These are phyloP conservation scores for Sarocladium oryzae DNA, from an alignment of 2,329 filamentous ascomycete genomes.

Conservation along the genomic window DNA sequence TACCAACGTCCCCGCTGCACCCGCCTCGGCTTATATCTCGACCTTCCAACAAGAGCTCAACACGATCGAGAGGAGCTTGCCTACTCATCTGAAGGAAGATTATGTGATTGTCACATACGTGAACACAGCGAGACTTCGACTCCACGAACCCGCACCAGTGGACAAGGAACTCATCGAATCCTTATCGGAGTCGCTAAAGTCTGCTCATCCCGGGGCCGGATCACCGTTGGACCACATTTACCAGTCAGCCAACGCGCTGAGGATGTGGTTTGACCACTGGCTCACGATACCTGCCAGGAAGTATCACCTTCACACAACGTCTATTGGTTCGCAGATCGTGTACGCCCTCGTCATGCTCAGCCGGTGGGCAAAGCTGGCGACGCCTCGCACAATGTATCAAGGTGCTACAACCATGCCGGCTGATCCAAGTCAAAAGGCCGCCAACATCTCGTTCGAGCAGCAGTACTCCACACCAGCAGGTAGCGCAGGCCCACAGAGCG, in stretches of 20 bases:
- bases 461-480: not conserved
- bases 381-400: slow-evolving; percentile 25
- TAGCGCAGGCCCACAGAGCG: not conserved
- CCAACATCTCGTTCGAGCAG: not conserved
- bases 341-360: slow-evolving; percentile 45
- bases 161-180: slow-evolving; percentile 33
- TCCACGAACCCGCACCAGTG: slow-evolving; percentile 42
- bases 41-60: slow-evolving; percentile 41
- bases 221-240: slow-evolving; percentile 44
- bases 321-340: slow-evolving; percentile 38
- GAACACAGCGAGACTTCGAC: slow-evolving; percentile 33
- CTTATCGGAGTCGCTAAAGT: slow-evolving; percentile 36
- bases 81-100: slow-evolving; percentile 28
- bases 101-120: slow-evolving; percentile 34
- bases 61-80: slow-evolving; percentile 29
- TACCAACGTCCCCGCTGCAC: slow-evolving; percentile 30
- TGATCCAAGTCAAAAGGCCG: slow-evolving; percentile 10
- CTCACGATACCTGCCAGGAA: slow-evolving; percentile 33
- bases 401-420: slow-evolving; percentile 19
- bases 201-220: slow-evolving; percentile 27
- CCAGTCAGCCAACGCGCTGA: slow-evolving; percentile 39
- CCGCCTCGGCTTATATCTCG: slow-evolving; percentile 37
- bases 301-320: slow-evolving; percentile 41
- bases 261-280: slow-evolving; percentile 43
- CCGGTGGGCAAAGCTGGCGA: slow-evolving; percentile 42